Evolutionary conservation across 306 rosid genomes (phyloP).

Genomic region (Glycine latifolia): DNA sequence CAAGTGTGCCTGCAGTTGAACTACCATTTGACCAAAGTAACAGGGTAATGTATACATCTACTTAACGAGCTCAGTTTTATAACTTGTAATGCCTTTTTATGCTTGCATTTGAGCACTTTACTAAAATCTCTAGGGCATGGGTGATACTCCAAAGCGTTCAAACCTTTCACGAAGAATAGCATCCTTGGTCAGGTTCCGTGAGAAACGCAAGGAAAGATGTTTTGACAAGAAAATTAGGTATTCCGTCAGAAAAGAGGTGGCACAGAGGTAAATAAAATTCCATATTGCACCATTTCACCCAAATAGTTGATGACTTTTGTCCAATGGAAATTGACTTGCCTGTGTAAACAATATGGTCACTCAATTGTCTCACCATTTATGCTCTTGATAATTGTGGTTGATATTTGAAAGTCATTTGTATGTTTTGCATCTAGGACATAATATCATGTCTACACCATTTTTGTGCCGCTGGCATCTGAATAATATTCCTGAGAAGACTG

Average conservation of each 20-base stretch:
- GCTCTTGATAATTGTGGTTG: not conserved
- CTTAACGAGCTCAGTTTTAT: constrained; percentile 40
- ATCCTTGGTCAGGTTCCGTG: constrained; percentile 93
- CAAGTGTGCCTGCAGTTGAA: constrained; percentile 66
- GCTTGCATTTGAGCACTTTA: constrained; percentile 46
- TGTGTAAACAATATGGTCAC: not conserved
- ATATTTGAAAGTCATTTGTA: constrained; percentile 30
- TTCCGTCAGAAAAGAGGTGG: constrained; percentile 93
- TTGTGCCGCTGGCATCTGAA: constrained; percentile 30
- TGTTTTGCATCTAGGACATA: constrained; percentile 16
- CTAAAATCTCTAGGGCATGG: constrained; percentile 64
- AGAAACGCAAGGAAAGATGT: constrained; percentile 96
- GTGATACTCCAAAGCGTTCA: constrained; percentile 71
- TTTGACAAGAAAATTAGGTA: constrained; percentile 98
- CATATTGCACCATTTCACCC: not conserved
- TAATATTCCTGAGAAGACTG: constrained; percentile 10
- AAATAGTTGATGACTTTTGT: not conserved
- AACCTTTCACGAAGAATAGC: constrained; percentile 94
- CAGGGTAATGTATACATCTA: constrained; percentile 64
- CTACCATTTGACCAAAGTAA: constrained; percentile 62
- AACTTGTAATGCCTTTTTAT: constrained; percentile 39
- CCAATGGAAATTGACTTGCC: constrained; percentile 7
- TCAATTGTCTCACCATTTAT: constrained; percentile 27
- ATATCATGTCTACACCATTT: constrained; percentile 7
- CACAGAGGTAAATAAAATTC: constrained; percentile 75